Conservation (phyloP, 2,329 filamentous ascomycete species). For the Ophiostoma ips region DNA sequence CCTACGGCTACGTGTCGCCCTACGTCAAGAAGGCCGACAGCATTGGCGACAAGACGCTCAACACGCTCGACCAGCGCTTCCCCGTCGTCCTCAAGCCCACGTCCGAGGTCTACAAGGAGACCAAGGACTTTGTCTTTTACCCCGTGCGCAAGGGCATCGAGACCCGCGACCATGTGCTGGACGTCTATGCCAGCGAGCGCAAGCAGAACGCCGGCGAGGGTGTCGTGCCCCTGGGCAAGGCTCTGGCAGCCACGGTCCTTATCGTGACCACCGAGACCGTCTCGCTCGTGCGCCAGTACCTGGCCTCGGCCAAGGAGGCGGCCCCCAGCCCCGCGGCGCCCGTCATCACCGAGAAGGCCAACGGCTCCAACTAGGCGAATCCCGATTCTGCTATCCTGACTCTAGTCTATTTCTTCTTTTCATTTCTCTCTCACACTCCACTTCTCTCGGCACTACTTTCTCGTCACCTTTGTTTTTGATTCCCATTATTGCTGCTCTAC, state of each 20-base stretch:
- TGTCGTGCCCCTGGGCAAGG: slow-evolving; percentile 55
- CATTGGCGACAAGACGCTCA: slow-evolving; percentile 58
- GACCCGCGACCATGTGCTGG: slow-evolving; percentile 46
- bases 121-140: slow-evolving; percentile 46
- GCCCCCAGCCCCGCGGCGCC: not conserved
- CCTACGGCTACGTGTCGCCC: slow-evolving; percentile 69
- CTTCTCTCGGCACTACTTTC: too few species aligned
- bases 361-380: slow-evolving; percentile 9
- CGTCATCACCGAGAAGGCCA: slow-evolving; percentile 36
- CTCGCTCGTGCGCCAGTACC: slow-evolving; percentile 42
- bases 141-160: slow-evolving; percentile 49
- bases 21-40: slow-evolving; percentile 74
- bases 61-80: slow-evolving; percentile 54
- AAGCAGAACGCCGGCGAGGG: slow-evolving; percentile 52
- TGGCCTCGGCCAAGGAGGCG: slow-evolving; percentile 49
- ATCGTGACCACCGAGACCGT: slow-evolving; percentile 53
- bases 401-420: too few species aligned
- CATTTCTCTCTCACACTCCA: too few species aligned
- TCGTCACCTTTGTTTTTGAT: too few species aligned
- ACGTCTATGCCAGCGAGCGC: slow-evolving; percentile 42
- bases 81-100: slow-evolving; percentile 66
- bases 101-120: slow-evolving; percentile 50
- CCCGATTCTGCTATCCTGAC: too few species aligned
- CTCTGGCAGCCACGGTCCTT: slow-evolving; percentile 51
- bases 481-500: too few species aligned